Evolutionary conservation across 805 yeast genomes (phyloP), one percentile per base, ranked within the genome.

Genomic region (Metschnikowia anglica): DNA sequence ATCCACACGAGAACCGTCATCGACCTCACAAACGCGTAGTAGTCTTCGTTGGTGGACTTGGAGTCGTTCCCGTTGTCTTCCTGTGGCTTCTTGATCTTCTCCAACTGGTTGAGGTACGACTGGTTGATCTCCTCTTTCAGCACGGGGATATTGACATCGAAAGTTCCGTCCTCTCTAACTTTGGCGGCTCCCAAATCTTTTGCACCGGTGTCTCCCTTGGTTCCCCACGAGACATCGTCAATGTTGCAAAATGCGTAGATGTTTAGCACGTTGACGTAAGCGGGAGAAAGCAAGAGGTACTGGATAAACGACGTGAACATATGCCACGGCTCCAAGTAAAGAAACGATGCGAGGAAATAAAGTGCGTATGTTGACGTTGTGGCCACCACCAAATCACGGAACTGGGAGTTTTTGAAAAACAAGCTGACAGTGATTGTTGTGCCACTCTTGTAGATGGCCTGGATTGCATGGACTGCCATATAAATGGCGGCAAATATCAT

Each of bases 161-260:
- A 73, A 26, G 75, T 72, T 53, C 82, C 83, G 50, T 76, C 80
- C 41, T 74, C 78, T 40, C 71, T 66, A 28, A 70, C 73, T 52
- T 72, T 76, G 10, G 77, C 80, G 1, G 65, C 73, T 39, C 85
- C 84, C 57, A 80, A 69, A 29, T 75, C 78, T 26, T 65, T 72
- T 4, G 80, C 79, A 3, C 84, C 76, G n/a, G 73, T 70, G 32
- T 80, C 77, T 30, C 86, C 86, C 59, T 81, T 81, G n/a, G 86
- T 81, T 45, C 86, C 86, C 86, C 86, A 81, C 2, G 86, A 81
- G 36, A 81, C 77, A 62, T 81, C 86, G 57, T 81, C 85, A 66
- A 81, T 79, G 61, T 81, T 81, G 66, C 85, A 81, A 59, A 81
- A 81, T 1, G 86, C 84, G 60, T 79, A 81, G 37, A 81, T 82